Percentiles rank a stretch among this genome's conserved stretches.
Evolutionary conservation across 768 basidiomycete species (phyloP).

Genomic region (Coprinellus micaceus): DNA sequence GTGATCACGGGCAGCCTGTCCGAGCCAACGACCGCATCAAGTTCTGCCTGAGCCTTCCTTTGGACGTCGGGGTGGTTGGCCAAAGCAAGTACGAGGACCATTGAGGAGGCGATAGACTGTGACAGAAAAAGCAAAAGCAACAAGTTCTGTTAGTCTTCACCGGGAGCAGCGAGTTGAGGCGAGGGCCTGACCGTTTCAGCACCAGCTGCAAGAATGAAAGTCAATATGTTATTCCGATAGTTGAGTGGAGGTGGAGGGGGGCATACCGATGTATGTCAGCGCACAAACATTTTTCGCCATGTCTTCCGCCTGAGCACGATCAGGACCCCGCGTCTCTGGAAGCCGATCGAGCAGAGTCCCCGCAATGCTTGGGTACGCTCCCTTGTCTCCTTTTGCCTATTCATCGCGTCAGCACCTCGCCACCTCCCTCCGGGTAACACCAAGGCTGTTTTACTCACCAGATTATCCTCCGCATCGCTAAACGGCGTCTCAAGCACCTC

Average conservation of each 20-base stretch:
- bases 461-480: constrained; percentile 9
- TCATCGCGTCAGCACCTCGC: neutral
- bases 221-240: no score
- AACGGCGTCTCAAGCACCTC: constrained; percentile 13
- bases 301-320: constrained; percentile 7
- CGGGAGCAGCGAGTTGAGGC: no score
- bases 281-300: constrained; percentile 13
- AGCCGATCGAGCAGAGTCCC: constrained; percentile 9
- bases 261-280: constrained; percentile 15
- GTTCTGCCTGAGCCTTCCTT: constrained; percentile 31
- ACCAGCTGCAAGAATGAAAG: constrained; percentile 15
- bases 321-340: constrained; percentile 10
- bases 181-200: constrained; percentile 22
- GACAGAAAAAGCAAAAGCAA: neutral
- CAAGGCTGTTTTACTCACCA: constrained; percentile 14
- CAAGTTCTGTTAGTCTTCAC: no score
- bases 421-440: neutral
- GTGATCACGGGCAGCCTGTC: constrained; percentile 31
- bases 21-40: constrained; percentile 31
- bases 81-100: constrained; percentile 35
- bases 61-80: constrained; percentile 32
- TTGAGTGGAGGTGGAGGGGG: no score
- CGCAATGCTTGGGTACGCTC: neutral
- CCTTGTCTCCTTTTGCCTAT: neutral
- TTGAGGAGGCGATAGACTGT: constrained; percentile 28